phyloP scores from a whole-genome alignment of 1,139 yeast genomes.

The Debaryomyces sp. region DNA sequence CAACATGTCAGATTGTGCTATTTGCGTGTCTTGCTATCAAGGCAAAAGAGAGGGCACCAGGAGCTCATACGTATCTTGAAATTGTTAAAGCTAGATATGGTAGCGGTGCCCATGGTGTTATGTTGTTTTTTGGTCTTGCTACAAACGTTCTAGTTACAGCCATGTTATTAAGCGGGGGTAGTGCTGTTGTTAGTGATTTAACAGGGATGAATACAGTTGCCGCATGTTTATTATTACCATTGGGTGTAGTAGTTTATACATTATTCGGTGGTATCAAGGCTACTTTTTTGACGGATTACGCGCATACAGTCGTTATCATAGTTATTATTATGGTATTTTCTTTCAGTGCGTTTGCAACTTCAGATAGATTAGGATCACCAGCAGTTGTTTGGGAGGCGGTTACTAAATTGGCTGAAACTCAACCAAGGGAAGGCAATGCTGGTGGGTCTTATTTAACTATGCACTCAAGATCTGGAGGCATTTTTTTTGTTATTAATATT shows the following conservation, averaged over 20 bases:
- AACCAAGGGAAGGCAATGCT: constrained; percentile 75
- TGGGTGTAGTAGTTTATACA: constrained; percentile 83
- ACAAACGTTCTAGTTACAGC: constrained; percentile 87
- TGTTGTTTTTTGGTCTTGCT: constrained; percentile 78
- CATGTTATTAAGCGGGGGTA: constrained; percentile 84
- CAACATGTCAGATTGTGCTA: constrained; percentile 54
- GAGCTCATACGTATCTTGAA: constrained; percentile 60
- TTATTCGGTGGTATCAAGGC: constrained; percentile 90
- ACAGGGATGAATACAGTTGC: constrained; percentile 88
- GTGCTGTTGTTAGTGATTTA: constrained; percentile 72
- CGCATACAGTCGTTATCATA: constrained; percentile 68
- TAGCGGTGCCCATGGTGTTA: constrained; percentile 63
- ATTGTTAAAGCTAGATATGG: constrained; percentile 57
- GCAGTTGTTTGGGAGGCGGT: constrained; percentile 73
- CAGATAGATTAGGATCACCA: constrained; percentile 75
- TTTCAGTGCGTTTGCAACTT: constrained; percentile 64
- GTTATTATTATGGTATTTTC: constrained; percentile 64
- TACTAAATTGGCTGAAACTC: constrained; percentile 53
- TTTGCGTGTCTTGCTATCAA: constrained; percentile 58
- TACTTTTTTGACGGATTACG: constrained; percentile 84
- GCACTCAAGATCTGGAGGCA: constrained; percentile 76
- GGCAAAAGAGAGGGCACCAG: constrained; percentile 59
- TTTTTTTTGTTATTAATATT: constrained; percentile 79
- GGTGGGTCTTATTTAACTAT: constrained; percentile 80
- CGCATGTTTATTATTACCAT: constrained; percentile 76